These are phyloP conservation scores for Ochromonas danica DNA, from an alignment of 108 stramenopile species.

Conservation along the genomic window DNA sequence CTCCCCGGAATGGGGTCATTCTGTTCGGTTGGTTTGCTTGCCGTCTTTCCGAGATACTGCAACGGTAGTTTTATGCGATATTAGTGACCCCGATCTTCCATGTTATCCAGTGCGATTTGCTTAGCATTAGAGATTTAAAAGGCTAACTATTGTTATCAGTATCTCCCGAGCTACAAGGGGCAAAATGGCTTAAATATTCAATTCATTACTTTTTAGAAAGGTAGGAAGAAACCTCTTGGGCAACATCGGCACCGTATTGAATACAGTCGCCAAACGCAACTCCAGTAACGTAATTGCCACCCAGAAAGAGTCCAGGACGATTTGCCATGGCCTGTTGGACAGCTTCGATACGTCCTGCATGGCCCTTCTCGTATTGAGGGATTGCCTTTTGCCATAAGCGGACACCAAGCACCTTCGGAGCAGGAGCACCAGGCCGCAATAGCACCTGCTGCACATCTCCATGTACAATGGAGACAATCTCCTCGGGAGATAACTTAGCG, in stretches of 20 bases:
- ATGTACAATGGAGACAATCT: constrained; percentile 81
- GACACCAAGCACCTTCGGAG: constrained; percentile 74
- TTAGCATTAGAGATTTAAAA: no score
- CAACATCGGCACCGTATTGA: constrained; percentile 80
- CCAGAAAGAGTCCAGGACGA: constrained; percentile 60
- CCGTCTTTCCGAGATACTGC: background rate
- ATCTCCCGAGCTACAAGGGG: no score
- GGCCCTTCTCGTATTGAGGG: constrained; percentile 82
- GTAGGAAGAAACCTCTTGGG: constrained; percentile 50
- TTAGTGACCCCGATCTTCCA: background rate
- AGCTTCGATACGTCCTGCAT: constrained; percentile 65
- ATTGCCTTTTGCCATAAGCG: constrained; percentile 90
- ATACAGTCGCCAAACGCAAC: constrained; percentile 94
- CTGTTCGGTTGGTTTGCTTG: background rate
- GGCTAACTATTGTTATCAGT: no score
- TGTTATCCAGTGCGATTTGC: background rate
- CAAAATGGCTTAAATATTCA: no score
- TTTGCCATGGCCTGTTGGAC: constrained; percentile 61
- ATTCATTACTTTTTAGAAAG: no score
- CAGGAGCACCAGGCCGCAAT: constrained; percentile 72
- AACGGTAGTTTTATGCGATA: background rate
- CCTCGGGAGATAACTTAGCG: constrained; percentile 71
- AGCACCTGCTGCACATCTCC: constrained; percentile 74
- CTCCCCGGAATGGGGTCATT: no score
- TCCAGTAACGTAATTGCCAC: constrained; percentile 83